Evolutionary conservation across 345 rosid species (phyloP).

Genomic region (Pistacia vera): DNA sequence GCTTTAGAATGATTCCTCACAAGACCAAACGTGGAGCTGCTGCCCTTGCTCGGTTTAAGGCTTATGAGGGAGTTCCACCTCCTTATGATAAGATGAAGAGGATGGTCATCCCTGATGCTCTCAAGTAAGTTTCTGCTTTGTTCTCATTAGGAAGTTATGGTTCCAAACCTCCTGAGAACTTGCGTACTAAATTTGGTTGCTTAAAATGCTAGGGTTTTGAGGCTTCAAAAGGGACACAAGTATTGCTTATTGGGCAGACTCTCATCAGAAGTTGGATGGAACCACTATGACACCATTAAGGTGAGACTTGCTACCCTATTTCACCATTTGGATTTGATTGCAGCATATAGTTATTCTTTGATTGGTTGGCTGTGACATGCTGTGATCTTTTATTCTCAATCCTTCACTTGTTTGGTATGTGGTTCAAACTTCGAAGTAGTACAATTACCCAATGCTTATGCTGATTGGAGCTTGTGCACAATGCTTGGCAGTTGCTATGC

Average conservation of each 20-base stretch:
- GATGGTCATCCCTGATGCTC: slow-evolving; percentile 95
- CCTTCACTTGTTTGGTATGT: not conserved
- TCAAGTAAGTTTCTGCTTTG: slow-evolving; percentile 46
- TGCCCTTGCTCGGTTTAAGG: slow-evolving; percentile 77
- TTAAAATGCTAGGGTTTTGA: slow-evolving; percentile 65
- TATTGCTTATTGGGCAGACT: slow-evolving; percentile 82
- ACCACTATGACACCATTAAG: slow-evolving; percentile 81
- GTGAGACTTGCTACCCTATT: slow-evolving; percentile 29
- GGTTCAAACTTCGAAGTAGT: not conserved
- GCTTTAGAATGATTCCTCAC: slow-evolving; percentile 79
- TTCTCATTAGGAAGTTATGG: not conserved
- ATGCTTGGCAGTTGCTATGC: not conserved
- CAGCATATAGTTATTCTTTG: too few relatives aligned
- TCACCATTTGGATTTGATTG: not conserved
- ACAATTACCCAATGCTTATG: not conserved
- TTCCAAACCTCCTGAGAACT: not conserved
- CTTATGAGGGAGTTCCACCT: slow-evolving; percentile 74
- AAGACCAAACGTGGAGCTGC: slow-evolving; percentile 91
- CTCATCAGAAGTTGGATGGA: slow-evolving; percentile 90
- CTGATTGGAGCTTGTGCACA: not conserved
- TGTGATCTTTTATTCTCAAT: not conserved
- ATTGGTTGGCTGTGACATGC: not conserved
- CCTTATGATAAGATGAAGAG: slow-evolving; percentile 85
- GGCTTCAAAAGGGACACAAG: slow-evolving; percentile 86
- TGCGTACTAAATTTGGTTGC: not conserved